These are phyloP conservation scores for Apiospora phragmitis DNA, from an alignment of 2,329 filamentous ascomycete species.

Conservation along the genomic window DNA sequence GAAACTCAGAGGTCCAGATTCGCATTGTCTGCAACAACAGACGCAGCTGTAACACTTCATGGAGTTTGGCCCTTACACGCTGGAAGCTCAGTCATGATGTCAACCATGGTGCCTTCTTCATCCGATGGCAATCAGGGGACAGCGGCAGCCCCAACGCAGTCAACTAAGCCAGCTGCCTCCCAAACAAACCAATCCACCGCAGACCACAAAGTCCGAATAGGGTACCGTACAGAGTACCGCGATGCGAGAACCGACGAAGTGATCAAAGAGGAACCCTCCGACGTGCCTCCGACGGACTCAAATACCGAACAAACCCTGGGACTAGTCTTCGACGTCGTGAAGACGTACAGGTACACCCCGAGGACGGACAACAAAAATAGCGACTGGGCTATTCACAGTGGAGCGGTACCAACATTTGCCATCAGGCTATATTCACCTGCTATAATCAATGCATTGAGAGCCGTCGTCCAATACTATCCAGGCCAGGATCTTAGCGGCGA, in stretches of 20 bases:
- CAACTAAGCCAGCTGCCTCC: not conserved
- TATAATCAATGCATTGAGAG: not conserved
- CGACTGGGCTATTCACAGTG: not conserved
- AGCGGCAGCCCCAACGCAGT: not conserved
- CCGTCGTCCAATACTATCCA: constrained; percentile 27
- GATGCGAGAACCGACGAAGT: not conserved
- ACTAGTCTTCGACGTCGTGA: not conserved
- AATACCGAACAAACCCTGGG: not conserved
- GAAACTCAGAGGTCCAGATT: no score
- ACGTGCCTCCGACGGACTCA: not conserved
- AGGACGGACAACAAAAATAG: not conserved
- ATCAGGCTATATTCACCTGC: not conserved
- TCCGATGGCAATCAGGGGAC: not conserved
- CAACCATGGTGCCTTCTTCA: not conserved
- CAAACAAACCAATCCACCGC: not conserved
- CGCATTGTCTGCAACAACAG: no score
- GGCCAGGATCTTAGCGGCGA: constrained; percentile 22
- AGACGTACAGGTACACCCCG: not conserved
- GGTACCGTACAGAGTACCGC: not conserved
- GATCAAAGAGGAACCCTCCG: not conserved
- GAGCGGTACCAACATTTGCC: not conserved
- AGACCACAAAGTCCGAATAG: not conserved
- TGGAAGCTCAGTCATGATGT: not conserved
- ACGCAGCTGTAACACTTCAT: no score
- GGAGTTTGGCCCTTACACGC: no score